Evolutionary conservation across 805 yeast genomes (phyloP), one percentile per base, ranked within the genome.

Genomic region (Schizosaccharomyces cryophilus): DNA sequence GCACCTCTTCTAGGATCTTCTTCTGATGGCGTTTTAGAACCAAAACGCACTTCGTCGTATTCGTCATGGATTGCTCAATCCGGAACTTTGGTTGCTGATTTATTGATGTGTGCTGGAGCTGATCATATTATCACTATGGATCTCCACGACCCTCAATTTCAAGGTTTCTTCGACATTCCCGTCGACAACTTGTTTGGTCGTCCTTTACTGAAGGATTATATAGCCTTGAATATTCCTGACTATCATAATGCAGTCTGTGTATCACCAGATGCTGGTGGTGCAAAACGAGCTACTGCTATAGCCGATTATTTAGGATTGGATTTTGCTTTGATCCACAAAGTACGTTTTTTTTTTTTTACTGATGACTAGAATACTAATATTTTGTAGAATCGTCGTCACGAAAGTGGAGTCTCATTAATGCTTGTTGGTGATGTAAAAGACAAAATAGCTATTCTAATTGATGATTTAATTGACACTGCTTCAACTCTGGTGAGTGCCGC

Each of bases 261-360:
- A 42, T 87, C 96, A 1, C 99, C 99, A 0, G 99, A 93, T 72
- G 93, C 96, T 26, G 99, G 99, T 68, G 99, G 99, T 64, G 99
- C 98, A 60, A 93, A 93, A 71, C 76, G 98, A 65, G 96, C 98
- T 40, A 86, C 95, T 0, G 84, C 90, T 0, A 79, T 93, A 63
- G 98, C 98, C 1, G 99, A 93, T 72, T 79, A 85, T 1, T 73
- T 93, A 62, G 88, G 87, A 21, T 79, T 93, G 74, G 79, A 88
- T 30, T 89, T 93, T 74, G 98, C 99, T 0, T 75, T 93, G 71
- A 88, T 93, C 65, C 97, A 93, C 73, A 93, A 93, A 72, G 98
- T 93, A 69, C 77, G 51, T 45, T n/a, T 45, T 4, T 5, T 45
- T 4, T 5, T 45, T n/a, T 15, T 1, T 21, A 45, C 17, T 45